Evolutionary conservation across 1,139 yeast genomes (phyloP).

Genomic region (Hyphopichia burtonii): DNA sequence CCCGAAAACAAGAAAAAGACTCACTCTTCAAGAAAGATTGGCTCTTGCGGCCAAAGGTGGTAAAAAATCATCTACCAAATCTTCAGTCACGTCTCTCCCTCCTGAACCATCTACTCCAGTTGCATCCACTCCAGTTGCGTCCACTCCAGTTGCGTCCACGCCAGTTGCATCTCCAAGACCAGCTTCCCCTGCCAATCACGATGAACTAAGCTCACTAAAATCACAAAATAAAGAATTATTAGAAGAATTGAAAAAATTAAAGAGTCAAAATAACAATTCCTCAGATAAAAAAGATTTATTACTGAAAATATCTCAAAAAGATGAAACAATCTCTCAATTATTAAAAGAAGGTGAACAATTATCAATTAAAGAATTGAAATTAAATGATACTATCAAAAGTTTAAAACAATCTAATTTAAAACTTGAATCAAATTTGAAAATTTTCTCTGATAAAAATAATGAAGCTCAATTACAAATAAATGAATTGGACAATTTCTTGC

Average conservation of each 20-base stretch:
- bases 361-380: conserved; percentile 70
- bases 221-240: conserved; percentile 7
- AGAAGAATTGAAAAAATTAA: conserved; percentile 7
- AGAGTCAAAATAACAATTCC: conserved; percentile 2
- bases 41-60: conserved; percentile 73
- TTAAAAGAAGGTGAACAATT: conserved; percentile 78
- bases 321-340: conserved; percentile 55
- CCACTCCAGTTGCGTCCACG: not conserved
- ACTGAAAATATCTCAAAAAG: conserved; percentile 46
- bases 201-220: conserved; percentile 2
- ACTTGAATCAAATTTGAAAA: conserved; percentile 36
- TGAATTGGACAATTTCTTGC: conserved; percentile 33
- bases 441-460: conserved; percentile 32
- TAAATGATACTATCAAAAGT: conserved; percentile 65
- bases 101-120: not conserved
- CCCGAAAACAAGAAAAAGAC: conserved; percentile 40
- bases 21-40: conserved; percentile 75
- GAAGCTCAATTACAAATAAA: conserved; percentile 27
- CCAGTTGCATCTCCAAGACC: not conserved
- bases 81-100: conserved; percentile 5
- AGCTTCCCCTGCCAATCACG: not conserved
- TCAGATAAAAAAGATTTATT: conserved; percentile 11
- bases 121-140: not conserved
- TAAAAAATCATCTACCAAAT: conserved; percentile 14
- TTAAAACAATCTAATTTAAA: conserved; percentile 52